Evolutionary conservation across 2,329 filamentous ascomycete species (phyloP), one percentile per base, ranked within the genome.

Genomic region (Fusarium bactridioides): DNA sequence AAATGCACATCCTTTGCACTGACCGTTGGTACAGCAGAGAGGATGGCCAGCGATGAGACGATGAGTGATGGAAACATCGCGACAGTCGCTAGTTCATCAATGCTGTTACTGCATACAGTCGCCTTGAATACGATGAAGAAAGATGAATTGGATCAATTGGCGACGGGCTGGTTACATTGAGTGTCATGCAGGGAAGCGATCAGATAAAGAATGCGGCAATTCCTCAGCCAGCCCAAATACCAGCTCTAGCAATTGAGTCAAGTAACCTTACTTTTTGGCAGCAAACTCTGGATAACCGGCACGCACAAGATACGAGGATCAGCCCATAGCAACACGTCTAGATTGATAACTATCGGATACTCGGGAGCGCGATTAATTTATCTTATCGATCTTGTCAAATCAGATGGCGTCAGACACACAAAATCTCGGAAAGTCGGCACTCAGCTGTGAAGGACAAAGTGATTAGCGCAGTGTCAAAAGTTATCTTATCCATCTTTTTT

Each of bases 321-420:
- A 12, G 50, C 33, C 33, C 50, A 54, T 53, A 15, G 16, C n/a
- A 19, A 10, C 16, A 5, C n/a, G 18, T 4, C 23, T 53, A 27
- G 50, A 54, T 54, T 54, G 50, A 54, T 54, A 54, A 54, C 7
- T 27, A 18, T 48, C 54, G 54, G 54, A 35, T 48, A 47, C n/a
- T 57, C 54, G 40, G 54, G 31, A 47, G 23, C 27, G 23, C 23
- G n/a, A 48, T 25, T 25, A 31, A 33, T 48, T 48, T 48, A 57
- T 57, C 54, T 57, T 57, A 57, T 57, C 54, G 29, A 57, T 57
- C 54, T 57, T 35, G 54, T 48, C 54, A 57, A 57, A 57, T 57
- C 54, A 57, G 29, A 27, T 57, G 54, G n/a, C 18, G 23, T 47
- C 40, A 35, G 18, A 41, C 21, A 12, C 47, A 33, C 21, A 11